phyloP scores from a whole-genome alignment of 192 early-diverging fungal genomes.

The Tieghemiomyces parasiticus region DNA sequence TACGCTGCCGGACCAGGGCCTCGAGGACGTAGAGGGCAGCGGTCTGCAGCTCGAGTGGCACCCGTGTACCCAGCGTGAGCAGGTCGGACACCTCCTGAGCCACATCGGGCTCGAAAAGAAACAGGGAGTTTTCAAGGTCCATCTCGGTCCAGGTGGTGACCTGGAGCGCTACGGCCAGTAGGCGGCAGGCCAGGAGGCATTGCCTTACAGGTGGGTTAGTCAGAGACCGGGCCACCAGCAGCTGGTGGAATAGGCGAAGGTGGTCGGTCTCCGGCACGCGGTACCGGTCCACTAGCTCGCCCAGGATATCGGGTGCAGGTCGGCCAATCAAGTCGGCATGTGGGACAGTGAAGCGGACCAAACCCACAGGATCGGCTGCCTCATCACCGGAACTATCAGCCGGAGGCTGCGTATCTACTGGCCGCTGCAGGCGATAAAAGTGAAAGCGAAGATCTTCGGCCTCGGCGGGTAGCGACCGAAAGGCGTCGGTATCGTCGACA shows the following conservation, averaged over 20 bases:
- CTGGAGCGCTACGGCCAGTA: conserved; percentile 65
- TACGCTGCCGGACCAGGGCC: conserved; percentile 63
- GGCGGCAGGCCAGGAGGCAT: conserved; percentile 50
- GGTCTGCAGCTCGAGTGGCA: conserved; percentile 57
- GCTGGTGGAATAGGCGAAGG: conserved; percentile 65
- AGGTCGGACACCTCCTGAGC: conserved; percentile 62
- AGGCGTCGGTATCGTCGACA: conserved; percentile 19
- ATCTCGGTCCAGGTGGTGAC: conserved; percentile 36
- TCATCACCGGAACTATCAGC: conserved; percentile 12
- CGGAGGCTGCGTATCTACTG: too few relatives aligned
- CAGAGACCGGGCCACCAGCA: conserved; percentile 55
- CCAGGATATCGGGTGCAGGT: conserved; percentile 38
- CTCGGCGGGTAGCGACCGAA: conserved; percentile 22
- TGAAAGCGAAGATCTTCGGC: conserved; percentile 33
- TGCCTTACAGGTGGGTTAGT: conserved; percentile 28
- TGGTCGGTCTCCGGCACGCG: conserved; percentile 53
- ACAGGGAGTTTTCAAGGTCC: conserved; percentile 48
- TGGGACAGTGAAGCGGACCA: conserved; percentile 38
- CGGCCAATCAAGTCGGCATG: conserved; percentile 19
- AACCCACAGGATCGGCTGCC: conserved; percentile 27
- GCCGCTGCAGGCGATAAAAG: conserved; percentile 37
- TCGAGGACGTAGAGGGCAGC: conserved; percentile 72
- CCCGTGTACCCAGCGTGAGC: conserved; percentile 50
- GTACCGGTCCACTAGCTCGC: conserved; percentile 45
- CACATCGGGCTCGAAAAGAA: conserved; percentile 80